These are phyloP conservation scores for Apiospora malaysiana DNA, from an alignment of 2,329 filamentous ascomycete genomes.

Conservation along the genomic window DNA sequence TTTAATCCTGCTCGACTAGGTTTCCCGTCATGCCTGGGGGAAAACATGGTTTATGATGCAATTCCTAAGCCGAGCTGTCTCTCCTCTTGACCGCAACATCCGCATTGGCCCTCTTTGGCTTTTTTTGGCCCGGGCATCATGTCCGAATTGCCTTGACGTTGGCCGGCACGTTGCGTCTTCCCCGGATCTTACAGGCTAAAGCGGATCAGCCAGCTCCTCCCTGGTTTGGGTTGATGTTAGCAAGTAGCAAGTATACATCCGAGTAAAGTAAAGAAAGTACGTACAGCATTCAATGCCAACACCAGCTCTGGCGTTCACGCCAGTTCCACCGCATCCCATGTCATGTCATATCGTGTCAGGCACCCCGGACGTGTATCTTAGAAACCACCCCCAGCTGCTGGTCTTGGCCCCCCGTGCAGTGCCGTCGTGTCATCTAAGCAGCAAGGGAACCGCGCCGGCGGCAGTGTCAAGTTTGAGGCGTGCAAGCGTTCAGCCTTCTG, in stretches of 20 bases:
- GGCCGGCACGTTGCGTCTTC: constrained; percentile 18
- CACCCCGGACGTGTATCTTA: constrained; percentile 3
- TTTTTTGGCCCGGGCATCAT: not conserved
- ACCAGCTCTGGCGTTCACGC: not conserved
- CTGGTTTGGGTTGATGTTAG: constrained; percentile 15
- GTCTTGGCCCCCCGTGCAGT: not conserved
- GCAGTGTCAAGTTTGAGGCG: not conserved
- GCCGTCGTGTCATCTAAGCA: constrained; percentile 3
- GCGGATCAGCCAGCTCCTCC: constrained; percentile 8
- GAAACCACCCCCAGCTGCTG: not conserved
- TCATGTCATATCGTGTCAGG: not conserved
- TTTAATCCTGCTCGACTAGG: not conserved
- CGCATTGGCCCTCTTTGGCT: not conserved
- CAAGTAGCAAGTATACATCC: not conserved
- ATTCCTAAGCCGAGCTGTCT: not conserved
- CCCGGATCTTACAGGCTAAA: constrained; percentile 18
- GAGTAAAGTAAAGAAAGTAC: not conserved
- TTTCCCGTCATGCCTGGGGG: not conserved
- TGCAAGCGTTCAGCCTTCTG: constrained; percentile 11
- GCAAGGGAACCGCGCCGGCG: not conserved
- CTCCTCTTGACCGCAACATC: constrained; percentile 12
- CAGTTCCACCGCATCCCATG: not conserved
- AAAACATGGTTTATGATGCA: constrained; percentile 11
- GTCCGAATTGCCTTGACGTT: constrained; percentile 10
- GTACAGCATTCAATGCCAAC: not conserved